Conservation (phyloP, 192 early-diverging fungal genomes). For the Phlyctochytrium planicorne region DNA sequence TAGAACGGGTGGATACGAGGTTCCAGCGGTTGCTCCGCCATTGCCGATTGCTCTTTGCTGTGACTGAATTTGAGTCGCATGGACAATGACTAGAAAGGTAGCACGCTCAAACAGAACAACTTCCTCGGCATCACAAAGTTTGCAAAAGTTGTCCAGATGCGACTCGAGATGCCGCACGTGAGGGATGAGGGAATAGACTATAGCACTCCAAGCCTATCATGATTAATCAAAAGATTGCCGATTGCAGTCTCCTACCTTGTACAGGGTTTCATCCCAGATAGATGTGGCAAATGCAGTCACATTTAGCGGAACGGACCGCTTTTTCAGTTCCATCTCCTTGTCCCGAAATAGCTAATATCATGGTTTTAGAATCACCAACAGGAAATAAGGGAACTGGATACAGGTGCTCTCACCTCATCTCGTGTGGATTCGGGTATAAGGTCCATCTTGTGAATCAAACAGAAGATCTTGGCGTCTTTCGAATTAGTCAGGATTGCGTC, state of each 20-base stretch:
- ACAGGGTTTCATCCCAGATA: slow-evolving; percentile 92
- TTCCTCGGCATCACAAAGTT: slow-evolving; percentile 88
- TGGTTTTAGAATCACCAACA: slow-evolving; percentile 5
- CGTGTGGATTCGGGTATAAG: slow-evolving; percentile 74
- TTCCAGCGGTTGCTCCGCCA: neutral
- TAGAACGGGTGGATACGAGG: neutral
- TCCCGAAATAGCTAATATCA: slow-evolving; percentile 62
- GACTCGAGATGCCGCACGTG: slow-evolving; percentile 81
- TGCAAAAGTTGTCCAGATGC: slow-evolving; percentile 76
- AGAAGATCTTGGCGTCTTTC: slow-evolving; percentile 90
- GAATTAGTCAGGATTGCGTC: slow-evolving; percentile 78
- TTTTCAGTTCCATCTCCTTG: slow-evolving; percentile 63
- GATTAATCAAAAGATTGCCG: neutral
- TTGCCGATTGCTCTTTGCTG: neutral
- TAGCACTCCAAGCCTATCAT: slow-evolving; percentile 90
- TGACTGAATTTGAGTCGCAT: slow-evolving; percentile 44
- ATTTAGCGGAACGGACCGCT: slow-evolving; percentile 64
- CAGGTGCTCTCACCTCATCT: slow-evolving; percentile 48
- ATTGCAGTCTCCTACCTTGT: slow-evolving; percentile 52
- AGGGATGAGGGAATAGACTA: slow-evolving; percentile 93
- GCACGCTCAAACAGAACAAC: slow-evolving; percentile 93
- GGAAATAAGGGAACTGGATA: neutral
- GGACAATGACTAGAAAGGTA: slow-evolving; percentile 94
- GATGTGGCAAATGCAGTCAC: slow-evolving; percentile 77
- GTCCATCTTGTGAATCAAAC: slow-evolving; percentile 98